phyloP scores from a whole-genome alignment of 495 filamentous ascomycete species.

The Penicillium canescens region DNA sequence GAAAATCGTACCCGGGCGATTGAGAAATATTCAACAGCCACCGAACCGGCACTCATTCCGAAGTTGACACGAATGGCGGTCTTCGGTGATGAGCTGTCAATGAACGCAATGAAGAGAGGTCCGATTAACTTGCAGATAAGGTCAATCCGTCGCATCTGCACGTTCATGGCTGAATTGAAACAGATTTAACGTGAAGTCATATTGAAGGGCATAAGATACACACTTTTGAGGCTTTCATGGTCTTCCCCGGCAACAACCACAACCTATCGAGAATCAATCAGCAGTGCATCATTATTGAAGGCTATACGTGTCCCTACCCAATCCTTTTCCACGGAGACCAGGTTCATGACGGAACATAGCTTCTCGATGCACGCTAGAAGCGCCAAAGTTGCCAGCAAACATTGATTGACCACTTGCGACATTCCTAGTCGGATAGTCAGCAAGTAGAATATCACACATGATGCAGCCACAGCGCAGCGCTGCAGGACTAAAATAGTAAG shows the following conservation, averaged over 20 bases:
- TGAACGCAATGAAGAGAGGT: slow-evolving; percentile 46
- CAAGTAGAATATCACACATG: slow-evolving; percentile 14
- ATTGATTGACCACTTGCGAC: not conserved
- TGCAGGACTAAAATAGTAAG: slow-evolving; percentile 20
- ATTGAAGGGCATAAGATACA: not conserved
- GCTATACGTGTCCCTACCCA: slow-evolving; percentile 41
- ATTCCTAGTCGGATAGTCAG: not conserved
- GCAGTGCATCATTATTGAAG: not conserved
- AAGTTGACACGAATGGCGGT: slow-evolving; percentile 37
- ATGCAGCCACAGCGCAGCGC: slow-evolving; percentile 17
- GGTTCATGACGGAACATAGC: slow-evolving; percentile 47
- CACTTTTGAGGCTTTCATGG: not conserved
- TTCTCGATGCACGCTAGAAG: slow-evolving; percentile 54
- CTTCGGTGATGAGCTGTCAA: slow-evolving; percentile 32
- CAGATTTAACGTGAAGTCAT: not conserved
- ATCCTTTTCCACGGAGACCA: slow-evolving; percentile 59
- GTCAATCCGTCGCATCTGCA: slow-evolving; percentile 65
- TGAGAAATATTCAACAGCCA: slow-evolving; percentile 45
- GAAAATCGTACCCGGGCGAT: slow-evolving; percentile 32
- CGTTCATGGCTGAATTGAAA: slow-evolving; percentile 42
- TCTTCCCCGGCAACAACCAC: slow-evolving; percentile 1
- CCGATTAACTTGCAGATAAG: slow-evolving; percentile 64
- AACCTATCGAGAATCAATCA: slow-evolving; percentile 1
- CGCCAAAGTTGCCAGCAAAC: slow-evolving; percentile 29
- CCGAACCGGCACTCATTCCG: slow-evolving; percentile 37